Conservation (phyloP, 2,329 filamentous ascomycete genomes). For the Raffaelea ambrosiae region DNA sequence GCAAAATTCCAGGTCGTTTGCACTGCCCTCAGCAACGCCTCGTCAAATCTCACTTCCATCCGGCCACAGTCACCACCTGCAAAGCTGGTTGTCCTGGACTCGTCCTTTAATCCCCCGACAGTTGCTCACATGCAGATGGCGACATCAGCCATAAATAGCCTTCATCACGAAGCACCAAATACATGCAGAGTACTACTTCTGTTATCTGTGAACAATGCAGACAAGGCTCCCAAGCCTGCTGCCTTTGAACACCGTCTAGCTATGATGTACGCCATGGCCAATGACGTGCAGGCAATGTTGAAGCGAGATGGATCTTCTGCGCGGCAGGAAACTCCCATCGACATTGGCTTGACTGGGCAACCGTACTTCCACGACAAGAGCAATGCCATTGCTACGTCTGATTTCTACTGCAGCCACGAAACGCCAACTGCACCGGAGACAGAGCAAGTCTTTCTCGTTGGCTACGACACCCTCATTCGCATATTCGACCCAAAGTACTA, state of each 20-base stretch:
- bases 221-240: constrained; percentile 59
- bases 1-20: no score
- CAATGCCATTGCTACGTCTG: constrained; percentile 39
- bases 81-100: constrained; percentile 51
- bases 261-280: constrained; percentile 64
- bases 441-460: constrained; percentile 60
- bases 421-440: constrained; percentile 7
- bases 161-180: constrained; percentile 3
- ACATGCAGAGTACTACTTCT: constrained; percentile 44
- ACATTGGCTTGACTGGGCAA: constrained; percentile 62
- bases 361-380: constrained; percentile 72
- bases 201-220: constrained; percentile 56
- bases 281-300: constrained; percentile 35
- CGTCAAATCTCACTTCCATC: no score
- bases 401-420: constrained; percentile 27
- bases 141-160: constrained; percentile 30
- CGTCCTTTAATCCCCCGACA: constrained; percentile 62
- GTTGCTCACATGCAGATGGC: constrained; percentile 52
- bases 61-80: constrained; percentile 2
- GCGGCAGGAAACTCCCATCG: constrained; percentile 30
- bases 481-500: constrained; percentile 71
- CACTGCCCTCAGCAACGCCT: no score
- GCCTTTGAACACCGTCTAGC: constrained; percentile 57
- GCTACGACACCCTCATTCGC: constrained; percentile 68
- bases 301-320: not conserved